phyloP scores from a whole-genome alignment of 1,284 basidiomycete genomes.

The Cryptococcus hybrid region DNA sequence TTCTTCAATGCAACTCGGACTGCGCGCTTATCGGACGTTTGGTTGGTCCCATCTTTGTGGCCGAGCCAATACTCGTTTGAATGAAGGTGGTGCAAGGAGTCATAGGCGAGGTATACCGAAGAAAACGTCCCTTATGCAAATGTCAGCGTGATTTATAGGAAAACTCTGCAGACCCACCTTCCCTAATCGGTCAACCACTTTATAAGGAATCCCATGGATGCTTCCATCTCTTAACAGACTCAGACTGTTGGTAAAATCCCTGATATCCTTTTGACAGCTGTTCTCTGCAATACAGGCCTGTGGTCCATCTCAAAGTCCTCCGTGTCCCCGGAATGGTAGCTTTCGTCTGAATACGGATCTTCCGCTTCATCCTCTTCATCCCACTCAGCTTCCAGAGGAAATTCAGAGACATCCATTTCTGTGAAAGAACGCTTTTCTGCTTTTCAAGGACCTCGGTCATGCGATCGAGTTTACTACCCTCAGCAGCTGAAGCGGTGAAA shows the following conservation, averaged over 20 bases:
- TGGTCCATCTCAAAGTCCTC: conserved; percentile 48
- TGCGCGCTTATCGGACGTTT: background rate
- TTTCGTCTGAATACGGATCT: conserved; percentile 13
- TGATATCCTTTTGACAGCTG: conserved; percentile 76
- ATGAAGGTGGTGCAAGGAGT: conserved; percentile 70
- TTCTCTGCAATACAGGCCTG: conserved; percentile 62
- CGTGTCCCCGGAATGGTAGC: conserved; percentile 47
- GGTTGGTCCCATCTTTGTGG: conserved; percentile 13
- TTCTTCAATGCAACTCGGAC: conserved; percentile 92
- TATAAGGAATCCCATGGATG: conserved; percentile 58
- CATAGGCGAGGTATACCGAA: conserved; percentile 95
- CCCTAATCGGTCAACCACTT: conserved; percentile 88
- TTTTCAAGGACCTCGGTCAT: conserved; percentile 16
- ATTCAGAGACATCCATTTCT: conserved; percentile 6
- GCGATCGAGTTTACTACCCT: conserved; percentile 2
- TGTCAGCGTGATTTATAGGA: background rate
- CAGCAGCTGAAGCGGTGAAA: background rate
- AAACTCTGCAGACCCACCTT: conserved; percentile 53
- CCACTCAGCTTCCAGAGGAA: conserved; percentile 2
- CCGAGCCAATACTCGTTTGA: conserved; percentile 79
- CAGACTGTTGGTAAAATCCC: conserved; percentile 55
- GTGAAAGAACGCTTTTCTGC: conserved; percentile 3
- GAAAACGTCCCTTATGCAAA: conserved; percentile 83
- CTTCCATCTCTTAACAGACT: conserved; percentile 57
- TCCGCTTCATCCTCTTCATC: conserved; percentile 15